These are phyloP conservation scores for Rhodotorula sp. DNA, from an alignment of 1,284 basidiomycete genomes.

Conservation along the genomic window DNA sequence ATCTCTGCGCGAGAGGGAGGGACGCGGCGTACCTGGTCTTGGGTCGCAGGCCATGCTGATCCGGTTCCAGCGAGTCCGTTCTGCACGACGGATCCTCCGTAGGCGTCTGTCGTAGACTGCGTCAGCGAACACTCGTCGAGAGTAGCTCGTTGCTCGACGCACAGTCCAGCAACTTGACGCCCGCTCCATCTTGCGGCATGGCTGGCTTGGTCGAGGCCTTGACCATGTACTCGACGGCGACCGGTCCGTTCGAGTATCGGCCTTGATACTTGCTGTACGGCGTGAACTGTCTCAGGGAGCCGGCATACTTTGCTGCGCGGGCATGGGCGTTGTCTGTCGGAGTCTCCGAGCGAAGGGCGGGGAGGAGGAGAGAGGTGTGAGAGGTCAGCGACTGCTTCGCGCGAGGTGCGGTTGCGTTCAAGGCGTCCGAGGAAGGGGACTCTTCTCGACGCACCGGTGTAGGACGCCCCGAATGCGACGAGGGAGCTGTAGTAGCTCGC, in stretches of 20 bases:
- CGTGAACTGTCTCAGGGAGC: slow-evolving; percentile 24
- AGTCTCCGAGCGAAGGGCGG: too few species aligned
- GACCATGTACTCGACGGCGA: slow-evolving; percentile 38
- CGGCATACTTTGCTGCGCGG: slow-evolving; percentile 2
- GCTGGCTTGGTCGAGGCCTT: slow-evolving; percentile 1
- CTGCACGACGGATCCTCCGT: slow-evolving; percentile 33
- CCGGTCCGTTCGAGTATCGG: slow-evolving; percentile 34
- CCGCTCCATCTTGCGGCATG: slow-evolving; percentile 3
- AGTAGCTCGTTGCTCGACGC: background rate
- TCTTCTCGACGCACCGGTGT: slow-evolving; percentile 23
- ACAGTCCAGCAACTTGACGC: slow-evolving; percentile 25
- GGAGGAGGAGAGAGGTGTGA: fast-evolving
- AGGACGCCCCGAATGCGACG: slow-evolving; percentile 36
- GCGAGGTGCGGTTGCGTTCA: too few species aligned
- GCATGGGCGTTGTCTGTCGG: slow-evolving; percentile 33
- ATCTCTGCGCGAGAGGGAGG: background rate
- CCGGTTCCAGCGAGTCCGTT: slow-evolving; percentile 28
- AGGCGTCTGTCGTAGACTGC: slow-evolving; percentile 21
- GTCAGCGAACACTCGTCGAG: background rate
- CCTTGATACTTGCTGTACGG: slow-evolving; percentile 29
- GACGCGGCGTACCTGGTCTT: slow-evolving; percentile 24
- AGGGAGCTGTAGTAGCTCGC: slow-evolving; percentile 23
- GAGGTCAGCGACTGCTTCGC: background rate
- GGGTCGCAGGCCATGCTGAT: slow-evolving; percentile 16
- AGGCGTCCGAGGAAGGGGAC: background rate